phyloP scores from a whole-genome alignment of 768 basidiomycete genomes.

The Termitomyces sp. region DNA sequence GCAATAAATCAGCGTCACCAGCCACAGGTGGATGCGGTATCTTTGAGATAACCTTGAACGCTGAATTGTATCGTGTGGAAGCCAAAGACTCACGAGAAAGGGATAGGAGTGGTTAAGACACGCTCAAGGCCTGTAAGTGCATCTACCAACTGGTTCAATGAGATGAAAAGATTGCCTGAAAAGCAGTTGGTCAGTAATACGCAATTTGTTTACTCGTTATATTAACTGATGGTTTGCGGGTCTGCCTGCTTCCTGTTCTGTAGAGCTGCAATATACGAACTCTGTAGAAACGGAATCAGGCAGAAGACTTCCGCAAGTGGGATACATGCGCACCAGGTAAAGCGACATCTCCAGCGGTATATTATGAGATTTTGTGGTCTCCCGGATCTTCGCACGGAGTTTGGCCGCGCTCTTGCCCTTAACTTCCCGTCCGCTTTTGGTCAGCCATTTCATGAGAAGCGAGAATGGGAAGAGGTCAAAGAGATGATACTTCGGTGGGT shows the following conservation, averaged over 20 bases:
- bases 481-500: conserved; percentile 54
- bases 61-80: not conserved
- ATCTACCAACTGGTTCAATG: conserved; percentile 55
- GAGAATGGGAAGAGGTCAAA: conserved; percentile 72
- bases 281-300: conserved; percentile 28
- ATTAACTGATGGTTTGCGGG: conserved; percentile 56
- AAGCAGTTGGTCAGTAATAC: not conserved
- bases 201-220: not conserved
- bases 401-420: conserved; percentile 61
- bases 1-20: conserved; percentile 56
- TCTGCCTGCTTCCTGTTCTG: conserved; percentile 52
- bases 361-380: conserved; percentile 47
- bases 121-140: conserved; percentile 65
- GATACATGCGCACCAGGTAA: conserved; percentile 43
- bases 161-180: conserved; percentile 38
- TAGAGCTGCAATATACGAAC: conserved; percentile 59
- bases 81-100: conserved; percentile 50
- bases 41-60: conserved; percentile 22
- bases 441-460: conserved; percentile 40
- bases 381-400: conserved; percentile 43
- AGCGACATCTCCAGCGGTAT: conserved; percentile 65
- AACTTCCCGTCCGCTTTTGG: conserved; percentile 40
- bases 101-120: conserved; percentile 72
- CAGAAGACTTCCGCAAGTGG: not conserved
- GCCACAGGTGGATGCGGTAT: conserved; percentile 66